Base-by-base conservation (phyloP, 495 filamentous ascomycete species). In the Xylaria acuta region DNA sequence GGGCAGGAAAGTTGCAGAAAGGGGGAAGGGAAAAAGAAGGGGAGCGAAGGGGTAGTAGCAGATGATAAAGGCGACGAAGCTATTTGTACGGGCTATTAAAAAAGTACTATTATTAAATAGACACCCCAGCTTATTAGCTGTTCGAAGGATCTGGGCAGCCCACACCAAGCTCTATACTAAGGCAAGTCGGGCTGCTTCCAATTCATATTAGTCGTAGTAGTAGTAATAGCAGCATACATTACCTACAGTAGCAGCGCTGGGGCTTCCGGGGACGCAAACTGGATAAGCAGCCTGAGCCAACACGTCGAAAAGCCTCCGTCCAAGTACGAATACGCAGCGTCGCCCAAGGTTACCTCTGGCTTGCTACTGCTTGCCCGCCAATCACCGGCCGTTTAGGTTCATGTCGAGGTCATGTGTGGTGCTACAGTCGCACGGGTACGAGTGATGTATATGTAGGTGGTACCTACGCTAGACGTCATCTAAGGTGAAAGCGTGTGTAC, bases 251-350 rank as follows among this genome's bases (percentile, higher is more conserved):
- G 54, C 36, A 59, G 20, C 43, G 43, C 30, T 49, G 40, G 27
- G 41, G 43, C 9, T 9, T 53, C 8, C 9, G 5, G 6, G 18
- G 51, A 22, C 36, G 25, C 54, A 51, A 67, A 51, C 54, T 41
- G 32, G 27, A 47, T 25, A 9, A n/a, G n/a, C 34, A 38, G 36
- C 36, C 36, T n/a, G n/a, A 49, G 27, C 68, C 41, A 27, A 62
- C 68, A 70, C 32, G 40, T 70, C 54, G 34, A 64, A 22, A 32
- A 51, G 51, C 16, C 5, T 56, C 65, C 32, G 38, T 16, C 43
- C 69, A 64, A 45, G 69, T 71, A 71, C 69, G 69, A 71, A 71
- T 71, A 71, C 69, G 69, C 56, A 63, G 64, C 16, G 27, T 49
- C 27, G 53, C 30, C 62, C 32, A 63, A 63, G 12, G 40, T 70